Percentiles rank a stretch among this genome's conserved stretches.
Evolutionary conservation across 2,329 filamentous ascomycete species (phyloP).

Genomic region (Verticillium zaregamsianum): DNA sequence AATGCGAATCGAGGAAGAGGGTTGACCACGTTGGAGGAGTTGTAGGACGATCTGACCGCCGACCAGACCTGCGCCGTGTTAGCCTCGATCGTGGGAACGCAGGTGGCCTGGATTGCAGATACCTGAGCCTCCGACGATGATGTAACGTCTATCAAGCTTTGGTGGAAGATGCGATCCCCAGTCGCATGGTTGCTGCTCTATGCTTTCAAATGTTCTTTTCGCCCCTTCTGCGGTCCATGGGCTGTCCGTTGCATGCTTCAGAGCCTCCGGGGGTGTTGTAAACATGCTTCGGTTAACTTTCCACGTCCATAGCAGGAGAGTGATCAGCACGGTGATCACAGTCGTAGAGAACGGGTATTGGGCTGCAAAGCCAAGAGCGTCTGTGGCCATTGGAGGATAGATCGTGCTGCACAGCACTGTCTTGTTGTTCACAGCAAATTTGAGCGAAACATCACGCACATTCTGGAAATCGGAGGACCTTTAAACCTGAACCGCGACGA

Average conservation of each 20-base stretch:
- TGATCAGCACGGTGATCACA: not conserved
- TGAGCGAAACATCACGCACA: not conserved
- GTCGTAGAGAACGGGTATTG: not conserved
- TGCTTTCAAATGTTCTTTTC: conserved; percentile 26
- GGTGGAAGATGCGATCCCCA: conserved; percentile 33
- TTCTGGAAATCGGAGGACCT: not conserved
- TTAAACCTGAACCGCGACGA: not conserved
- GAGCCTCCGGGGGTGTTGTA: conserved; percentile 29
- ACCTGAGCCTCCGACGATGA: conserved; percentile 45
- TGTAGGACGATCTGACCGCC: conserved; percentile 51
- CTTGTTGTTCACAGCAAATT: not conserved
- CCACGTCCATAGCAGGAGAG: conserved; percentile 26
- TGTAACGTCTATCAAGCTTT: conserved; percentile 34
- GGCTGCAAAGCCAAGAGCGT: not conserved
- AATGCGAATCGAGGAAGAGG: conserved; percentile 46
- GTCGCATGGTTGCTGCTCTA: conserved; percentile 31
- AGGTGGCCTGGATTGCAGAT: conserved; percentile 12
- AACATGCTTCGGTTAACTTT: conserved; percentile 31
- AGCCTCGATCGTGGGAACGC: not conserved
- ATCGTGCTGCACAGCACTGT: not conserved
- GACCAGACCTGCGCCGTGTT: conserved; percentile 40
- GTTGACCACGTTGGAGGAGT: conserved; percentile 47
- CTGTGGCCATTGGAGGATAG: not conserved
- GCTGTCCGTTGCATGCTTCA: conserved; percentile 16
- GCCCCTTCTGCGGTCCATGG: conserved; percentile 33